Conservation (phyloP, 768 basidiomycete genomes). For the Artomyces pyxidatus region DNA sequence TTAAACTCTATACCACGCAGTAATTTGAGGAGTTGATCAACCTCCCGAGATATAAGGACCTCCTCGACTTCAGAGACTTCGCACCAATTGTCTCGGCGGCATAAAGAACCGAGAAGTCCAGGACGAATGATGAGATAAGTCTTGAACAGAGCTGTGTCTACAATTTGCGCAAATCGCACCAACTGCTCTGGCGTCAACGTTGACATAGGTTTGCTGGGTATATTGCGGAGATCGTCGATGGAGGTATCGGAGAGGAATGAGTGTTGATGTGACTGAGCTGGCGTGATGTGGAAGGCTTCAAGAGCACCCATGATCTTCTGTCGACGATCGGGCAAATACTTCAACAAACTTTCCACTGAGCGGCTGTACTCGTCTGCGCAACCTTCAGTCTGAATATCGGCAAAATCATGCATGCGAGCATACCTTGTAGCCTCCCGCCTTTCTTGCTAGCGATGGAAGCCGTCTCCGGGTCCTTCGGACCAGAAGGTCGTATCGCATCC, state of each 20-base stretch:
- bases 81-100: conserved; percentile 93
- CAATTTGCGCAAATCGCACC: conserved; percentile 83
- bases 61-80: conserved; percentile 93
- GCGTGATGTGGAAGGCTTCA: conserved; percentile 56
- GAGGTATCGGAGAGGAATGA: conserved; percentile 66
- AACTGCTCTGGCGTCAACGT: conserved; percentile 78
- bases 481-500: conserved; percentile 39
- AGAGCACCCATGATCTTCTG: conserved; percentile 81
- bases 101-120: conserved; percentile 74
- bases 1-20: not conserved
- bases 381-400: not conserved
- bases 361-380: conserved; percentile 48
- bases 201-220: conserved; percentile 70
- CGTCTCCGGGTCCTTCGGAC: conserved; percentile 55
- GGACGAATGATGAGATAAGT: conserved; percentile 81
- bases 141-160: conserved; percentile 94
- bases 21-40: conserved; percentile 25
- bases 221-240: conserved; percentile 62
- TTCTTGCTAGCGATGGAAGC: conserved; percentile 35
- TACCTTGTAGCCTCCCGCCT: conserved; percentile 6
- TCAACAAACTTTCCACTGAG: conserved; percentile 81
- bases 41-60: conserved; percentile 71
- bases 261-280: conserved; percentile 59
- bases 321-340: conserved; percentile 84
- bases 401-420: no score